Percentiles rank a stretch among this genome's conserved stretches.
phyloP scores from a whole-genome alignment of 148 eudicot species.

The Vaccinium macrocarpon region DNA sequence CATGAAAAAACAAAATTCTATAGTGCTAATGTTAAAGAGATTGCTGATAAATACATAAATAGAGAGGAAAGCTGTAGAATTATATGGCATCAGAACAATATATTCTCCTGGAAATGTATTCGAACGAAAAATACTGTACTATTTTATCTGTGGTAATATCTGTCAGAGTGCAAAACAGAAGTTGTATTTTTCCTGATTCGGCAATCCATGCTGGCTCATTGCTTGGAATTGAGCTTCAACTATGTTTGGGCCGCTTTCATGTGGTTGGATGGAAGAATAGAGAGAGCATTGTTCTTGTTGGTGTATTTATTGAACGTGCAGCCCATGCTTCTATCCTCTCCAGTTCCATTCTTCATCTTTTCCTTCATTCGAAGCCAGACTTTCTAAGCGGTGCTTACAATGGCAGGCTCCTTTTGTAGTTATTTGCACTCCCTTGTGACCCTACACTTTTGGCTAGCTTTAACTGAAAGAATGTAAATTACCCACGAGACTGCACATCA shows the following conservation, averaged over 20 bases:
- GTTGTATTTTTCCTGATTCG: background rate
- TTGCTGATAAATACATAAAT: constrained; percentile 5
- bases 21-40: background rate
- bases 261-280: constrained; percentile 8
- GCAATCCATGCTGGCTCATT: constrained; percentile 7
- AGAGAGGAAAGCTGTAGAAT: background rate
- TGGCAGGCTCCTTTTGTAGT: constrained; percentile 14
- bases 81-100: constrained; percentile 3
- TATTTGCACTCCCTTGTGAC: background rate
- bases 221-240: background rate
- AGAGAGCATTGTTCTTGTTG: constrained; percentile 8
- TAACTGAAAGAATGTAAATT: constrained; percentile 3
- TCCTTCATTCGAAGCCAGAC: background rate
- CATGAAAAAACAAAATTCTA: background rate
- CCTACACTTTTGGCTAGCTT: background rate
- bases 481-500: background rate
- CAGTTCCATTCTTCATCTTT: background rate
- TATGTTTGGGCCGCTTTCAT: background rate
- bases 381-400: background rate
- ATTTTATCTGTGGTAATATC: constrained; percentile 11
- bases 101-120: constrained; percentile 16
- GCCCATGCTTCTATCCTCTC: background rate
- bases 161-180: background rate
- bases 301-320: background rate
- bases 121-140: constrained; percentile 18